Percentiles rank a stretch among this genome's conserved stretches.
phyloP scores from a whole-genome alignment of 805 yeast species.

The Schizosaccharomyces osmophilus region DNA sequence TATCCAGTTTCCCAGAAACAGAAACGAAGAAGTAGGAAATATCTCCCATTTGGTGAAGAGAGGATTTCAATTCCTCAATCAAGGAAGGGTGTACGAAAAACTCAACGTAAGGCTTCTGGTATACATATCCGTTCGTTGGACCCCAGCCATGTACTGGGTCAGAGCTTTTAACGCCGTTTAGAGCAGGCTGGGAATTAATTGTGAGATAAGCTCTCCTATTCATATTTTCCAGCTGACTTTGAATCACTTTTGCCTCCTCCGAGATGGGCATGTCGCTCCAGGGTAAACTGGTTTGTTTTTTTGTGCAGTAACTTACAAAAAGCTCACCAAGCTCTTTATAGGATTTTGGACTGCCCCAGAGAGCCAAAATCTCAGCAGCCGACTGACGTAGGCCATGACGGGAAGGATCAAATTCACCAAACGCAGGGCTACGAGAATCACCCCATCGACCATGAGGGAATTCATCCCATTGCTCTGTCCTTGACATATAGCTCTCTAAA shows the following conservation, averaged over 20 bases:
- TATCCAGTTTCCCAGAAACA: slow-evolving; percentile 26
- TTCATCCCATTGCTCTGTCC: slow-evolving; percentile 71
- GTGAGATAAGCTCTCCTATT: slow-evolving; percentile 51
- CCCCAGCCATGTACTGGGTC: slow-evolving; percentile 82
- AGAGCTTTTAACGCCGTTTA: slow-evolving; percentile 51
- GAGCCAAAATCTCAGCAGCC: slow-evolving; percentile 35
- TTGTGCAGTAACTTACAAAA: slow-evolving; percentile 40
- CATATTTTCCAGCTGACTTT: slow-evolving; percentile 31
- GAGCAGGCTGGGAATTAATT: slow-evolving; percentile 81
- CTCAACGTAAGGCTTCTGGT: slow-evolving; percentile 83
- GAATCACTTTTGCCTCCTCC: slow-evolving; percentile 43
- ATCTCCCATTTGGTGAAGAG: slow-evolving; percentile 23
- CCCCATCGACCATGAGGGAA: slow-evolving; percentile 98
- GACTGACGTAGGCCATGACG: slow-evolving; percentile 59
- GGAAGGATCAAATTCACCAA: slow-evolving; percentile 67
- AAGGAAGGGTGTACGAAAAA: slow-evolving; percentile 44
- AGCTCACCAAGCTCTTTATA: slow-evolving; percentile 34
- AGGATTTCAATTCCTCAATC: slow-evolving; percentile 21
- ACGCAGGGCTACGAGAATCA: slow-evolving; percentile 88
- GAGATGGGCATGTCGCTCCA: slow-evolving; percentile 89
- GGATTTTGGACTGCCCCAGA: slow-evolving; percentile 67
- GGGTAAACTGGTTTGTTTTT: slow-evolving; percentile 52
- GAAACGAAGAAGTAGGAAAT: slow-evolving; percentile 60
- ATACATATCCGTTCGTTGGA: slow-evolving; percentile 74
- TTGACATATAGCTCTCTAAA: slow-evolving; percentile 63